Base-by-base conservation (phyloP, 257 asterid species). In the Solanum chilense region DNA sequence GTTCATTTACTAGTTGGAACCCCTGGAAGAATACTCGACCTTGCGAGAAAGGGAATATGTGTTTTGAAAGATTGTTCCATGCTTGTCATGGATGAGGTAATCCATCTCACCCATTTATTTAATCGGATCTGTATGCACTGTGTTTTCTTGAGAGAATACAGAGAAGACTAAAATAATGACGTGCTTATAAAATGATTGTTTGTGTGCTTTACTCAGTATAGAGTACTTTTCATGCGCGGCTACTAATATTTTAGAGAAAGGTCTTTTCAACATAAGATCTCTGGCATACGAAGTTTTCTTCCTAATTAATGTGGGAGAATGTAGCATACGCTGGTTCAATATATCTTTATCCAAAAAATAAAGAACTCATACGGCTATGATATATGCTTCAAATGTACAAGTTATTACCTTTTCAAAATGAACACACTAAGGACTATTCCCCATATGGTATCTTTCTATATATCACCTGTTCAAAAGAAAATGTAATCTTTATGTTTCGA, bases 1-100 rank as follows among this genome's bases (percentile, higher is more conserved):
- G 98, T 95, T 90, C 98, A 95, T 91, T 92, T 95, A 87, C 95
- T 95, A 82, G 98, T 95, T 88, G 98, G 98, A 85, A 95, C 98
- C 69, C 98, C 98, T n/a, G 98, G 98, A 89, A 92, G 98, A 92
- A 92, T 95, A 87, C 95, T 95, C 75, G 98, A 95, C 92, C 98
- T 95, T 86, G 90, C 96, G 23, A 95, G 90, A 85, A 95, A 94
- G 91, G 94, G 95, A 75, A 85, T 95, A 13, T 95, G 98, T 64
- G 76, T 89, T 82, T 88, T 95, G 93, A 92, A 89, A 84, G 94
- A 93, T 68, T 94, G 98, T 83, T 85, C 86, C 44, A 92, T 95
- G 96, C 93, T 93, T 85, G 89, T 94, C 74, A 92, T 94, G 98
- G 98, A 95, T 88, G 98, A 95, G 98, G 98, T 95, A 87, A 29